These are phyloP conservation scores for Colletotrichum phormii DNA, from an alignment of 2,329 filamentous ascomycete genomes.

Conservation along the genomic window DNA sequence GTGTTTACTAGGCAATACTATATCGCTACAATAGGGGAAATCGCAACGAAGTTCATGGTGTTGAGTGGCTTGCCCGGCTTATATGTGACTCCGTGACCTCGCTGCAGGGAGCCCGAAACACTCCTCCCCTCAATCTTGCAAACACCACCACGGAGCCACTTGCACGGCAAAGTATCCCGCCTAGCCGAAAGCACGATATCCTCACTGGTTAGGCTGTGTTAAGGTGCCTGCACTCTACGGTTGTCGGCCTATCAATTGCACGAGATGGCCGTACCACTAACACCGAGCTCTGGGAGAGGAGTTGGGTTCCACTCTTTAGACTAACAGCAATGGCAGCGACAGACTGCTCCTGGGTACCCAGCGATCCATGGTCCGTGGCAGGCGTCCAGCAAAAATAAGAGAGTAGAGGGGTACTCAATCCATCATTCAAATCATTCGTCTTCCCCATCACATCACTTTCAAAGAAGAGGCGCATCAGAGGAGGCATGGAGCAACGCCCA, in stretches of 20 bases:
- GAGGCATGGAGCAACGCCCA: neutral
- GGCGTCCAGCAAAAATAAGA: neutral
- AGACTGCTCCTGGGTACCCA: neutral
- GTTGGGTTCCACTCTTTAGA: neutral
- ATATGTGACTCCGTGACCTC: neutral
- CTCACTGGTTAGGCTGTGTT: neutral
- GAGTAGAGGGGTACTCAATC: too few species aligned
- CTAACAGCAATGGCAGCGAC: neutral
- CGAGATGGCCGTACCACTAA: slow-evolving; percentile 25
- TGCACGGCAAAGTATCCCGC: slow-evolving; percentile 17
- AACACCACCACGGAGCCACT: slow-evolving; percentile 10
- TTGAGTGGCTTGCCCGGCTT: slow-evolving; percentile 1
- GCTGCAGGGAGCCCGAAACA: neutral
- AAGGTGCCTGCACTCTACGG: slow-evolving; percentile 7
- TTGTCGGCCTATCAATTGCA: slow-evolving; percentile 29
- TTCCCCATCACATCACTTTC: neutral
- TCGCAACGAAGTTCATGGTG: neutral
- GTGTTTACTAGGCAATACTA: neutral
- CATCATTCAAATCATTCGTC: too few species aligned
- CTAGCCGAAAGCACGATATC: slow-evolving; percentile 22
- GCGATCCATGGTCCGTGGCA: too few species aligned
- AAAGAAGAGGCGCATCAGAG: neutral
- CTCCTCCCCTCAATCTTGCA: slow-evolving; percentile 2
- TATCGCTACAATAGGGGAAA: neutral
- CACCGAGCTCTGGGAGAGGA: slow-evolving; percentile 7